Percentiles rank a stretch among this genome's conserved stretches.
phyloP scores from a whole-genome alignment of 371 early-diverging fungal species.

The Caulochytrium protostelioides region DNA sequence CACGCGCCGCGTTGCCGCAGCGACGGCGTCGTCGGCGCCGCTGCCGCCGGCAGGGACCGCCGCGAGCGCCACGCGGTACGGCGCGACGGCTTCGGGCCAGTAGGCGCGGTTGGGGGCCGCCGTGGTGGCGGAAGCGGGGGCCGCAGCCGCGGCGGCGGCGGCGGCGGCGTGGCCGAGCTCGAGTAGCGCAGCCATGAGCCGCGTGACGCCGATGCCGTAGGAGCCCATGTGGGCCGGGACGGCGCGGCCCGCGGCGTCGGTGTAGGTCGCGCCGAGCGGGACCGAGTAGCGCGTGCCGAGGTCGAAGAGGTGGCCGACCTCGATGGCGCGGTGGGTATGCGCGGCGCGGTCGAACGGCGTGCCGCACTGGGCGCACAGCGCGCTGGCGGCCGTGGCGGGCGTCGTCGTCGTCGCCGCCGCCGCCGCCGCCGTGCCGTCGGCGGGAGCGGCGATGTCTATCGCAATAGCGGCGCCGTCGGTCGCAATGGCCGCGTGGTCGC shows the following conservation, averaged over 20 bases:
- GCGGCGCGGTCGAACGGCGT: conserved; percentile 8
- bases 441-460: background rate
- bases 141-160: too few species aligned
- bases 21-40: conserved; percentile 15
- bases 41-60: conserved; percentile 10
- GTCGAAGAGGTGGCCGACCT: conserved; percentile 74
- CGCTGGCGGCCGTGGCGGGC: conserved; percentile 1
- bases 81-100: conserved; percentile 58
- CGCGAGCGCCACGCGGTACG: conserved; percentile 41
- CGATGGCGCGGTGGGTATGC: conserved; percentile 43
- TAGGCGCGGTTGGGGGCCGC: conserved; percentile 47
- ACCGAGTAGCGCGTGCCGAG: conserved; percentile 69
- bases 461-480: conserved; percentile 22
- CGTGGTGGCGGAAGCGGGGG: too few species aligned
- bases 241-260: conserved; percentile 4
- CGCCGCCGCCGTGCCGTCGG: background rate
- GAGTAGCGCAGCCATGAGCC: conserved; percentile 53
- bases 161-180: conserved; percentile 40
- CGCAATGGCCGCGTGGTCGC: conserved; percentile 61
- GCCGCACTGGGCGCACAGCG: conserved; percentile 2
- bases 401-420: conserved; percentile 1
- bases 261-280: conserved; percentile 36
- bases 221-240: conserved; percentile 70
- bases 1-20: background rate
- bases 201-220: conserved; percentile 66